Conservation (phyloP, 1,139 yeast species). For the Protomyces macrosporus region DNA sequence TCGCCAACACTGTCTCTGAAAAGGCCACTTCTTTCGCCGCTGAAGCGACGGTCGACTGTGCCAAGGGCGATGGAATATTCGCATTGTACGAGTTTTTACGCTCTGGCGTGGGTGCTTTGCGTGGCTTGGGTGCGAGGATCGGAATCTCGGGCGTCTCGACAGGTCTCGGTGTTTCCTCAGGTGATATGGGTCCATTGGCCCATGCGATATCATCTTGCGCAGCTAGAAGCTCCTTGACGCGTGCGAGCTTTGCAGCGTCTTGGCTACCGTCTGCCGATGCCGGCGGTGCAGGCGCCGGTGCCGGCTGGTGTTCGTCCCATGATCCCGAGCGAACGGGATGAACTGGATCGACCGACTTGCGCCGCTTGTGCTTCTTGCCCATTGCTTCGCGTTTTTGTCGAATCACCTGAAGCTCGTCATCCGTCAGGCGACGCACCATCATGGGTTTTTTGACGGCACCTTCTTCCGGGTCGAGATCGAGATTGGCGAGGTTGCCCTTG, state of each 20-base stretch:
- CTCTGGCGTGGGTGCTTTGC: slow-evolving; percentile 23
- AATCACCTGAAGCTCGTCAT: slow-evolving; percentile 13
- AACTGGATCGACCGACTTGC: slow-evolving; percentile 15
- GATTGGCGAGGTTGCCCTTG: slow-evolving; percentile 13
- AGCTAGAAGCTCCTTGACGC: slow-evolving; percentile 16
- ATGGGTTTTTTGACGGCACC: slow-evolving; percentile 12
- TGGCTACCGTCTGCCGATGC: not conserved
- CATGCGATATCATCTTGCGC: slow-evolving; percentile 23
- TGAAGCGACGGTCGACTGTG: slow-evolving; percentile 9
- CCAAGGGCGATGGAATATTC: slow-evolving; percentile 18
- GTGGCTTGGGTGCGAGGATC: slow-evolving; percentile 13
- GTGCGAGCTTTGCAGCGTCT: not conserved
- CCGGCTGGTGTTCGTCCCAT: slow-evolving; percentile 19
- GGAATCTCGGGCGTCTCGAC: not conserved
- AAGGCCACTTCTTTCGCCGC: slow-evolving; percentile 12
- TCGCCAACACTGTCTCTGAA: slow-evolving; percentile 3
- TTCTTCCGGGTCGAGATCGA: slow-evolving; percentile 18
- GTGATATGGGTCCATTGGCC: slow-evolving; percentile 23
- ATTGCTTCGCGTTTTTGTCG: slow-evolving; percentile 15
- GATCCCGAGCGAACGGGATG: slow-evolving; percentile 15
- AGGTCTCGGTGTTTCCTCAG: not conserved
- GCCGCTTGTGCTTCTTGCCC: slow-evolving; percentile 21
- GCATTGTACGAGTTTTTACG: slow-evolving; percentile 6
- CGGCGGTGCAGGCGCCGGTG: slow-evolving; percentile 3
- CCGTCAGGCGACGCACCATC: slow-evolving; percentile 10